Conservation (phyloP, 1,284 basidiomycete species). For the Naganishia cerealis region DNA sequence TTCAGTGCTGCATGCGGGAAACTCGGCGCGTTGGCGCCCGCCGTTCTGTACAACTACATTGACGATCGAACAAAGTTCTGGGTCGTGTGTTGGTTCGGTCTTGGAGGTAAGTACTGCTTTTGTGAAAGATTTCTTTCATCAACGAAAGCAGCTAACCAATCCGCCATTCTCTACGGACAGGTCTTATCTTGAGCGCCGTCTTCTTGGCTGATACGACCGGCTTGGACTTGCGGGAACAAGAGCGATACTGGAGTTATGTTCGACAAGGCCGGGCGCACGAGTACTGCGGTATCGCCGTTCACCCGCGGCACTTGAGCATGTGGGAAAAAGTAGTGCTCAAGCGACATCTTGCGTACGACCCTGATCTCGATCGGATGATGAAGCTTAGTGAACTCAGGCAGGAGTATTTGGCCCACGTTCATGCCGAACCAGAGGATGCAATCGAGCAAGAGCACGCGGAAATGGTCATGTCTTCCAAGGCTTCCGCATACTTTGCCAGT, state of each 20-base stretch:
- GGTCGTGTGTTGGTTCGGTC: slow-evolving; percentile 60
- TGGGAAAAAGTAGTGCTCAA: slow-evolving; percentile 58
- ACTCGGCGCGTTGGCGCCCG: slow-evolving; percentile 57
- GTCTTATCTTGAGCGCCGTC: slow-evolving; percentile 52
- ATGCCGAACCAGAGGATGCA: slow-evolving; percentile 31
- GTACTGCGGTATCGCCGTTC: slow-evolving; percentile 61
- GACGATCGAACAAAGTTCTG: slow-evolving; percentile 56
- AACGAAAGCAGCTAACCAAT: background rate
- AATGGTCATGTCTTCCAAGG: slow-evolving; percentile 37
- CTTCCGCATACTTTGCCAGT: slow-evolving; percentile 40
- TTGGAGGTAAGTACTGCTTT: slow-evolving; percentile 48
- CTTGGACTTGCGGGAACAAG: slow-evolving; percentile 60
- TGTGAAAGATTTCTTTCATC: background rate
- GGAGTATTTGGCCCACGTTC: slow-evolving; percentile 48
- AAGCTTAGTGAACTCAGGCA: slow-evolving; percentile 58
- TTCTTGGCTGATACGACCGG: slow-evolving; percentile 61
- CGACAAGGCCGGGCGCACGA: slow-evolving; percentile 55
- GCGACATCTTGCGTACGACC: slow-evolving; percentile 58
- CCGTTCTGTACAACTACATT: slow-evolving; percentile 54
- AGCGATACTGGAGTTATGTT: slow-evolving; percentile 60
- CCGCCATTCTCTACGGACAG: background rate
- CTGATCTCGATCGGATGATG: slow-evolving; percentile 57
- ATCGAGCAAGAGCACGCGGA: slow-evolving; percentile 11
- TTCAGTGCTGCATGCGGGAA: slow-evolving; percentile 58
- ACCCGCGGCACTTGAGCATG: slow-evolving; percentile 58